Evolutionary conservation across 768 basidiomycete genomes (phyloP).

Genomic region (Amanita thiersii): DNA sequence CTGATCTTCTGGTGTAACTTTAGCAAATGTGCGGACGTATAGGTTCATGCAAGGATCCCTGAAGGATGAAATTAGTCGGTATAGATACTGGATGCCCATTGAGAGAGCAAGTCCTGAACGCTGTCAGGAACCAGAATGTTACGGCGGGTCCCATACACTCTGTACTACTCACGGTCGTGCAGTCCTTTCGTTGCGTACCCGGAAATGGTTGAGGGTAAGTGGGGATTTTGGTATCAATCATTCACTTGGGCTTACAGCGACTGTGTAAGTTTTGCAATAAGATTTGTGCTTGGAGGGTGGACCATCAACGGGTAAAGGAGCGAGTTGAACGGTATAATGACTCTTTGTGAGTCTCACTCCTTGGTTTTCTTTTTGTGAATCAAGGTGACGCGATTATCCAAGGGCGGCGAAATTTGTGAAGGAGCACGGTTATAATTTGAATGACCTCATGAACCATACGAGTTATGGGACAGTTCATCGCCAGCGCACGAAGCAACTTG

Average conservation of each 20-base stretch:
- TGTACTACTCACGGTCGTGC: too few relatives aligned
- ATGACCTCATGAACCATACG: conserved; percentile 31
- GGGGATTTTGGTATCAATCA: background rate
- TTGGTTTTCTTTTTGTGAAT: too few relatives aligned
- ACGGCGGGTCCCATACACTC: too few relatives aligned
- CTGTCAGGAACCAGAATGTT: too few relatives aligned
- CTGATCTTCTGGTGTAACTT: too few relatives aligned
- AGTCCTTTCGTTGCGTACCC: too few relatives aligned
- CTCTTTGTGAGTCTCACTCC: background rate
- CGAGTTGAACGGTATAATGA: conserved; percentile 15
- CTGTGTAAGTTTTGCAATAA: background rate
- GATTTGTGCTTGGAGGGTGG: background rate
- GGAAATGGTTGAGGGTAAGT: conserved; percentile 11
- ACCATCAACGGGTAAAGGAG: background rate
- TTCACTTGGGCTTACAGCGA: background rate
- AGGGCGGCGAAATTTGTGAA: conserved; percentile 29
- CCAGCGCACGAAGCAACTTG: conserved; percentile 28
- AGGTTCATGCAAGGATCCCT: too few relatives aligned
- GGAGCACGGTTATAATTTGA: conserved; percentile 32
- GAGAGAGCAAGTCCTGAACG: too few relatives aligned
- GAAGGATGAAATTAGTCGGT: too few relatives aligned
- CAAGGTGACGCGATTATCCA: conserved; percentile 2
- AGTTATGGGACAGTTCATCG: conserved; percentile 30
- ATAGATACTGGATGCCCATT: too few relatives aligned
- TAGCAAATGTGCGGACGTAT: too few relatives aligned